Evolutionary conservation across 192 early-diverging fungal species (phyloP).

Genomic region (Rhizoclosmatium globosum): DNA sequence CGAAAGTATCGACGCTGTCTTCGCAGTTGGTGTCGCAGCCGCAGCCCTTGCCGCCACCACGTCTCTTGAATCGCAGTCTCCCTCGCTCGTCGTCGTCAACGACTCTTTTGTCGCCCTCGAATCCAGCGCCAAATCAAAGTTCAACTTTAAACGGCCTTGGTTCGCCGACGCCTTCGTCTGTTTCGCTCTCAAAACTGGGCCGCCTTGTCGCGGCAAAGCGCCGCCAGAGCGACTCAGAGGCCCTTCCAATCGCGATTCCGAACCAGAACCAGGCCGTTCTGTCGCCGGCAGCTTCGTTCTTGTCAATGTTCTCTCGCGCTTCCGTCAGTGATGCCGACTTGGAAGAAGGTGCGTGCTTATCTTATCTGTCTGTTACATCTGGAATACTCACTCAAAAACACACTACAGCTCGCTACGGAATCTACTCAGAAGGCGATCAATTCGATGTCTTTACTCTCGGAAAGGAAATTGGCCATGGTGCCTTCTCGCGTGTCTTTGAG

Average conservation of each 20-base stretch:
- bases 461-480: constrained; percentile 75
- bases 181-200: neutral
- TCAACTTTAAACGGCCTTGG: neutral
- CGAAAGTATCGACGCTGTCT: neutral
- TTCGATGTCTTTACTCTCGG: constrained; percentile 75
- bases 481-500: constrained; percentile 78
- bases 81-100: neutral
- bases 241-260: neutral
- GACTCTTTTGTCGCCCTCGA: neutral
- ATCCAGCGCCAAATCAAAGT: no score
- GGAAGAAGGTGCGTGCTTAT: neutral
- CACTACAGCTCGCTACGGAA: constrained; percentile 20
- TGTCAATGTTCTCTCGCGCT: neutral
- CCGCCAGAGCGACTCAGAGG: neutral
- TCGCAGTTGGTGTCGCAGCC: neutral
- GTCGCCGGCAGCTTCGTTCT: constrained; percentile 3
- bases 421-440: constrained; percentile 73
- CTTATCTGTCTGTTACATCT: no score
- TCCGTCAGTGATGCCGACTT: neutral
- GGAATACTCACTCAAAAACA: neutral
- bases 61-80: neutral
- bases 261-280: neutral
- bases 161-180: neutral
- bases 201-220: constrained; percentile 1
- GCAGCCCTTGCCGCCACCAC: neutral